Base-by-base conservation (phyloP, 2,329 filamentous ascomycete species). In the Ophiocordyceps camponoti-rufipedis region DNA sequence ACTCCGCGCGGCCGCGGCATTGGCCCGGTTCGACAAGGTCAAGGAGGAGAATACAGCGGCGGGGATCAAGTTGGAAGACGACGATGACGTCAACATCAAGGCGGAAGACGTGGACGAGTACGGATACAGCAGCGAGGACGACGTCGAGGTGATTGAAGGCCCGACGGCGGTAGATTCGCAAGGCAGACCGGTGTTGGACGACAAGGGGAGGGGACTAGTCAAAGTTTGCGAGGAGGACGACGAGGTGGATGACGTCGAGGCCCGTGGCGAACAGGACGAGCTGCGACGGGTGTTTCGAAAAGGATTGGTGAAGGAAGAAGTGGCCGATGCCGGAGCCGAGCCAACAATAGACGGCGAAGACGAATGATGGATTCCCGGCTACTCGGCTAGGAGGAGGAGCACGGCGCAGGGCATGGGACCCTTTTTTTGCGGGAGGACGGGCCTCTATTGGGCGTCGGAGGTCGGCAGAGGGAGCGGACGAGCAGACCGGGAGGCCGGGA, bases 201-300 rank as follows among this genome's bases (percentile, higher is more conserved):
- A 67, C 9, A 73, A 81, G 45, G 85, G 82, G 0, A 68, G 72
- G 18, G 71, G 73, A 12, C 70, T 93, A 69, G 65, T 89, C 49
- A 82, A 75, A 53, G 76, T 91, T 1, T 91, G 85, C 56, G 23
- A 23, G 49, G 80, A 82, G 49, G 80, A 82, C 41, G 81, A 85
- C 68, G 46, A 67, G 35, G 54, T 54, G 3, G 69, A 73, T 35
- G 76, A 81, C 42, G 50, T 54, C 4, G 56, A 52, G 7, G 62
- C 59, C 5, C 54, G 45, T 23, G 55, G 55, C 16, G 62, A 93
- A 60, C 64, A 85, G 53, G 67, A 70, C 13, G 85, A 93, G 58
- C 64, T 91, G 44, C 70, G 71, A 45, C 66, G 65, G 16, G 55
- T 63, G 44, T 56, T 64, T 23, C 48, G 52, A 28, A 46, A 48